Evolutionary conservation across 2,329 filamentous ascomycete species (phyloP), one percentile per base, ranked within the genome.

Genomic region (Colletotrichum limetticola): DNA sequence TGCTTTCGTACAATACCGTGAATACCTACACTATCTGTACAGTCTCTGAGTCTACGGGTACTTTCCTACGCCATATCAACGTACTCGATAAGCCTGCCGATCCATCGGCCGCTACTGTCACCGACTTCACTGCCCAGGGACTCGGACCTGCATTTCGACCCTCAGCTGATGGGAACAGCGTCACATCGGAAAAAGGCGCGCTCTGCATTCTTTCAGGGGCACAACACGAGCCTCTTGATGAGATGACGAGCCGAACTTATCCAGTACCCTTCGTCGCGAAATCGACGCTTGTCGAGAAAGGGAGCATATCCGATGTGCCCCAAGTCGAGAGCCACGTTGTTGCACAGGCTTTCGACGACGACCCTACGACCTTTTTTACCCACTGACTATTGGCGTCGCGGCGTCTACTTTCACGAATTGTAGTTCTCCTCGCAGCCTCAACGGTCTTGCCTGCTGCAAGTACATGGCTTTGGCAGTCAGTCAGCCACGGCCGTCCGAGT

Each of bases 241-340:
- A 72, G 55, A 72, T 60, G 70, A 72, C 53, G 26, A 56, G 58
- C 65, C 58, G 57, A 63, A 68, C 65, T 68, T 68, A 52, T 68
- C 58, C 65, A 53, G 65, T 66, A 52, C 49, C 58, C 58, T 63
- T 46, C 28, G 57, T 62, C 35, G 53, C 64, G 64, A 35, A 71
- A 67, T 60, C 28, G 46, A 71, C 68, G 65, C 69, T 68, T 72
- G 65, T 72, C 52, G 37, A 35, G 65, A 68, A 68, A 58, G 37
- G 65, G 65, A 63, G 28, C 64, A 42, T 61, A 42, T 63, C 69
- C 65, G 65, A 62, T 57, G 42, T 28, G 30, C 19, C 49, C 60
- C 30, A 58, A 35, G 42, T 11, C 37, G 57, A 28, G 49, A 52
- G 65, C 69, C 37, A 68, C 65, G 12, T 57, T 68, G 58, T 68